Evolutionary conservation across 2,329 filamentous ascomycete genomes (phyloP), one percentile per base, ranked within the genome.

Genomic region (Aspergillus sp.): DNA sequence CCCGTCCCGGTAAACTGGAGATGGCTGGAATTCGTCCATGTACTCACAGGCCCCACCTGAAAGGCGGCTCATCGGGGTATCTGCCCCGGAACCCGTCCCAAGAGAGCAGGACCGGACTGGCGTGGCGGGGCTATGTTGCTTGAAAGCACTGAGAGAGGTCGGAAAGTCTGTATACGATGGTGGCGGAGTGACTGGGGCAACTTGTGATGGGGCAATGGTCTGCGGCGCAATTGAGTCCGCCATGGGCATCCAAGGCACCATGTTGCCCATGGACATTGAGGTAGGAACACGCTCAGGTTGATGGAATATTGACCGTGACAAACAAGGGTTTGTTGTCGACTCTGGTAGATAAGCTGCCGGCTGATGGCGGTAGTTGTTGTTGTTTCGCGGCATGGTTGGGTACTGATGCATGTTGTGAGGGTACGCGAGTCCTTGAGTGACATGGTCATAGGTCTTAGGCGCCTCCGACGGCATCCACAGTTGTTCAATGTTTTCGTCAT

Each of bases 281-380:
- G 66, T 69, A 0, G 71, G 56, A 6, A 76, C 56, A 1, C 73
- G 67, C 48, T 76, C 73, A 3, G 67, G 64, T 35, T 74, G 73
- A 50, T 68, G 70, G 52, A 76, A 76, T 55, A 76, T 76, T 2
- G 73, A 68, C 23, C 73, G 68, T 39, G 73, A 75, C 39, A 76
- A 54, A 40, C 73, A 76, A 2, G 73, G 73, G 47, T 76, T 76
- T 27, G 73, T 73, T 5, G 66, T 67, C 4, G 73, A 74, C 37
- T 75, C 73, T 1, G 73, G 72, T n/a, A 76, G 62, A 48, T 74
- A 76, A 4, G 66, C 59, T 5, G 66, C 55, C 43, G 66, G 66
- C 47, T 70, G 69, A 6, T 69, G 68, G 15, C 70, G 72, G 55
- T 75, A 73, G 58, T 69, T 68, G 56, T 37, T 48, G 45, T 15